Evolutionary conservation across 441 rosid species (phyloP).

Genomic region (Populus trichocarpa): DNA sequence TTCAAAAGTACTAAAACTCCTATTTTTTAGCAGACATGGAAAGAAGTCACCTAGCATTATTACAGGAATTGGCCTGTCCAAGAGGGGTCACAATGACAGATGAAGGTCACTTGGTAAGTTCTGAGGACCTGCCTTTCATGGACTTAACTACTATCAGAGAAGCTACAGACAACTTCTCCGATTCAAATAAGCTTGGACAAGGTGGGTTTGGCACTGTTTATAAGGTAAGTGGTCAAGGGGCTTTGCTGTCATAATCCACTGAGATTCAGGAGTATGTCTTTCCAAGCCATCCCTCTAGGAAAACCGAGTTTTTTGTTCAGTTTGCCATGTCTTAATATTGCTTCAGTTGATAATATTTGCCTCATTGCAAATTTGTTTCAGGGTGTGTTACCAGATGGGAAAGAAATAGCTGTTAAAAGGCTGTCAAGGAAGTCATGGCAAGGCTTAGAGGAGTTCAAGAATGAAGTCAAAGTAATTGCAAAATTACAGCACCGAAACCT

Average conservation of each 20-base stretch:
- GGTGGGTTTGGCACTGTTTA: slow-evolving; percentile 83
- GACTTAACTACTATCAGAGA: slow-evolving; percentile 11
- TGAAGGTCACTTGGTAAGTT: slow-evolving; percentile 17
- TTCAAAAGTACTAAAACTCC: neutral
- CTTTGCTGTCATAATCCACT: neutral
- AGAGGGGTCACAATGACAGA: slow-evolving; percentile 13
- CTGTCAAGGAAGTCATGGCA: slow-evolving; percentile 35
- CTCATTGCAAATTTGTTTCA: neutral
- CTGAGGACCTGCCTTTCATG: slow-evolving; percentile 31
- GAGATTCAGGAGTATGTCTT: neutral
- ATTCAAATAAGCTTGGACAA: slow-evolving; percentile 50
- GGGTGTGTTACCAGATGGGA: slow-evolving; percentile 27
- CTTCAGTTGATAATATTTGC: neutral
- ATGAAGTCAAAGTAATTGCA: slow-evolving; percentile 4
- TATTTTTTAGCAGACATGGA: slow-evolving; percentile 16
- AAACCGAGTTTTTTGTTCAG: neutral
- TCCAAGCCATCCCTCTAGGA: neutral
- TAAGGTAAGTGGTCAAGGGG: slow-evolving; percentile 39
- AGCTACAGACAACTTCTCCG: slow-evolving; percentile 53
- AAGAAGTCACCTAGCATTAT: slow-evolving; percentile 18
- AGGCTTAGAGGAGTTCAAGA: slow-evolving; percentile 28
- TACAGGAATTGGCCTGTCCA: slow-evolving; percentile 15
- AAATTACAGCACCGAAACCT: slow-evolving; percentile 34
- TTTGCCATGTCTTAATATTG: neutral
- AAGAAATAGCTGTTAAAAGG: slow-evolving; percentile 34